Evolutionary conservation across 2,329 filamentous ascomycete species (phyloP), one percentile per base, ranked within the genome.

Genomic region (Colletotrichum coccodes): DNA sequence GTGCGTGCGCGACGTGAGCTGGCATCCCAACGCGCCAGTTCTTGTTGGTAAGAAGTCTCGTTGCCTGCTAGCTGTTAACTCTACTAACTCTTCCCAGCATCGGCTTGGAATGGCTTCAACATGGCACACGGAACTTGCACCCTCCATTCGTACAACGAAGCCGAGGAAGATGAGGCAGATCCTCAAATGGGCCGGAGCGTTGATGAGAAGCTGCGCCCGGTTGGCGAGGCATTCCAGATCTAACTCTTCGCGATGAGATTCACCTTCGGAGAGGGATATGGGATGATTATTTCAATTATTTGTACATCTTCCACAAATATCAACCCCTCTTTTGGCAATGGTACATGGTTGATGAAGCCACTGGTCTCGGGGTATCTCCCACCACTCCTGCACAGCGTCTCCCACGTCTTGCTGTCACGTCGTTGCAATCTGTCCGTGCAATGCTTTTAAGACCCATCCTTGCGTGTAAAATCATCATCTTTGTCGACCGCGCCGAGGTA

Each of bases 11-110:
- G 95, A 98, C 83, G 94, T 92, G 26, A 94, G 92, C 76, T 97
- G 95, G 95, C 94, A 97, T 81, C 95, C 95, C 0, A 91, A 87
- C 72, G 93, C 92, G 2, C 94, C 94, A 1, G 85, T 97, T 46
- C 85, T 98, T 71, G 94, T 86, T 75, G 86, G 87, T 88, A 77
- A 81, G 85, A 83, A 40, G 49, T 30, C 46, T 63, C 6, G 47
- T 44, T 21, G 7, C 49, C 21, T 38, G n/a, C 56, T 1, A 6
- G 28, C 50, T 49, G 30, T 34, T 14, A 40, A 2, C 34, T 11
- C n/a, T 8, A 9, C 36, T 38, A 18, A 44, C 66, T 47, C 71
- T 34, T 12, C 11, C 3, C 52, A 93, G 94, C 94, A 44, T 96
- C 94, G 9, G 90, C 91, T 0, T 94, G 93, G 91, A 95, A 95